phyloP scores from a whole-genome alignment of 2,329 filamentous ascomycete genomes.

The Aspergillus pseudonomiae region DNA sequence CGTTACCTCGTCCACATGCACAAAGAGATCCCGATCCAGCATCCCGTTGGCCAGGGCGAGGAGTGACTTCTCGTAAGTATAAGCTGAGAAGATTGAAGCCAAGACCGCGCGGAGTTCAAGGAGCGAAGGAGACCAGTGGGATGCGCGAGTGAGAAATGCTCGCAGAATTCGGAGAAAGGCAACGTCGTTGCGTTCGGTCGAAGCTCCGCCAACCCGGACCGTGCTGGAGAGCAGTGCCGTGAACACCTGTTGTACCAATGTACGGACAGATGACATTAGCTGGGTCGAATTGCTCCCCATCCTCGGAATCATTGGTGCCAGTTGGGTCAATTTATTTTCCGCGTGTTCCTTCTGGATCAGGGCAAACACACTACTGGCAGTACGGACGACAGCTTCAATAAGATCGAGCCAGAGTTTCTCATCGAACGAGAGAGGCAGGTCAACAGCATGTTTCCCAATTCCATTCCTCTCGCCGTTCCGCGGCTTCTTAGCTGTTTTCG shows the following conservation, averaged over 20 bases:
- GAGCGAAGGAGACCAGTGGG: conserved; percentile 78
- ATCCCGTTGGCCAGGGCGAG: conserved; percentile 82
- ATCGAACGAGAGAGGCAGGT: conserved; percentile 61
- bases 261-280: conserved; percentile 69
- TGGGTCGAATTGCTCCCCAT: conserved; percentile 36
- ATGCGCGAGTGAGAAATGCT: conserved; percentile 82
- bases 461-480: conserved; percentile 34
- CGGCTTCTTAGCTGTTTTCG: conserved; percentile 57
- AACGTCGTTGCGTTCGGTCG: conserved; percentile 55
- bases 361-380: conserved; percentile 66
- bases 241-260: conserved; percentile 86
- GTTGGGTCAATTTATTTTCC: conserved; percentile 23
- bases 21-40: conserved; percentile 85
- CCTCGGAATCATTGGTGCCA: conserved; percentile 15
- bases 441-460: conserved; percentile 50
- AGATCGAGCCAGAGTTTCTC: conserved; percentile 69
- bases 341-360: conserved; percentile 49
- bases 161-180: conserved; percentile 88
- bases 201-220: conserved; percentile 50
- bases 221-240: conserved; percentile 81
- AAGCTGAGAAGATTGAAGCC: conserved; percentile 88
- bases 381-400: conserved; percentile 63
- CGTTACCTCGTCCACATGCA: conserved; percentile 75
- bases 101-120: conserved; percentile 85
- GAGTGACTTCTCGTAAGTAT: conserved; percentile 91